Conservation (phyloP, 345 rosid species). For the Erodium maritimum region DNA sequence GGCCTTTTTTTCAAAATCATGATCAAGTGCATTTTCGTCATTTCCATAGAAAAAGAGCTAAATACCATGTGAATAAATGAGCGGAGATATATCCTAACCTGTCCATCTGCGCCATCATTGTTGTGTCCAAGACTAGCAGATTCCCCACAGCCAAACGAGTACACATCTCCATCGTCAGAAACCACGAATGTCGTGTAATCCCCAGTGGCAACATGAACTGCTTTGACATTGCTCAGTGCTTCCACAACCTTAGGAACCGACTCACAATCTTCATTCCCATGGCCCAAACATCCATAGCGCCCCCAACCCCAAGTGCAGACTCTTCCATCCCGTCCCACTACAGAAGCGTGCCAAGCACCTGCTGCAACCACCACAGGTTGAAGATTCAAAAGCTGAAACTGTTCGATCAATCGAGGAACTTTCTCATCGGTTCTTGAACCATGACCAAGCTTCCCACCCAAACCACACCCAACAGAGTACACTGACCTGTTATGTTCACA, state of each 20-base stretch:
- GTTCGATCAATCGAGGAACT: constrained; percentile 77
- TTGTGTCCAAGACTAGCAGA: constrained; percentile 88
- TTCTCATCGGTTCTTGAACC: constrained; percentile 67
- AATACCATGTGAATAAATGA: neutral
- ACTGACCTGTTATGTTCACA: constrained; percentile 50
- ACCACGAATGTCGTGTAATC: constrained; percentile 87
- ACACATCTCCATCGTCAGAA: constrained; percentile 75
- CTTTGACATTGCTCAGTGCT: constrained; percentile 59
- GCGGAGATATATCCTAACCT: constrained; percentile 23
- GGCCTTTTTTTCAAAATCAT: neutral
- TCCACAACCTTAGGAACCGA: constrained; percentile 73
- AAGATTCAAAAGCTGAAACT: constrained; percentile 55
- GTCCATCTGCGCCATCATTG: constrained; percentile 44
- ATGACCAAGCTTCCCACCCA: constrained; percentile 97
- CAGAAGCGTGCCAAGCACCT: constrained; percentile 99
- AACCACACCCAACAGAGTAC: constrained; percentile 95
- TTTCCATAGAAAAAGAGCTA: no score
- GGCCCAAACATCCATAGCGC: constrained; percentile 88
- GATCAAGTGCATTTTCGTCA: neutral
- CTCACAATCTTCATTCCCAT: constrained; percentile 81
- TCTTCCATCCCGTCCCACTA: constrained; percentile 77
- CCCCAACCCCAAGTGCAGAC: constrained; percentile 99
- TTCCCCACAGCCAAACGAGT: constrained; percentile 93
- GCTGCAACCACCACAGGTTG: constrained; percentile 87
- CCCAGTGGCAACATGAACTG: constrained; percentile 78